Evolutionary conservation across 164 flowering plant genomes (phyloP), one percentile per base, ranked within the genome.

Genomic region (Magnolia kwangsiensis): DNA sequence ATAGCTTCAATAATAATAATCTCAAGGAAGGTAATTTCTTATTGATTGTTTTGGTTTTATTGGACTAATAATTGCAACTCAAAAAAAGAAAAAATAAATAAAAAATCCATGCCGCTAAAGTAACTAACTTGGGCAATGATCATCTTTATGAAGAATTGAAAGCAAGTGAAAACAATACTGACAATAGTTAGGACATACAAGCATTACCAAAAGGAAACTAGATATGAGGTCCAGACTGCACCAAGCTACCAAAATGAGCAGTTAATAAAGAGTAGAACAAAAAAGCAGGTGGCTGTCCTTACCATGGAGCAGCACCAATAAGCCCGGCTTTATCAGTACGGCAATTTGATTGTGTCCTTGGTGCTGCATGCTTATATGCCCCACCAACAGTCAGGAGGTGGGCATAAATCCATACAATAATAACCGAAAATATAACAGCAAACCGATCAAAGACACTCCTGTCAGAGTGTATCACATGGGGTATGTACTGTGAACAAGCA

Each of bases 321-420:
- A 95, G 86, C 55, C 98, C 98, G 78, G 96, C 84, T 74, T 90
- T 91, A 76, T 93, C 98, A 74, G 98, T 95, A 74, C 98, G 84
- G 80, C 98, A 95, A 81, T 88, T 87, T 49, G 67, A 7, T 80
- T 93, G 98, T 74, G 98, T 95, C 68, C 74, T 79, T 11, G 73
- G 80, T 66, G 89, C 78, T 20, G 87, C 67, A 77, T 89, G 67
- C 75, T 88, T 95, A 74, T 95, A 93, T 4, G 98, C 95, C 45
- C 98, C 98, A 21, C 93, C 93, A 21, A 95, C 93, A 21, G 98
- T 95, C 29, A 95, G 93, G 31, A 95, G 83, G 83, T 93, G 91
- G 20, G 98, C 98, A 81, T 95, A 95, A 55, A 95, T 72, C 98
- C 98, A 95, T 19, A 93, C 97, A 74, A 95, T 88, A 3, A 69